A percentile compares a stretch with the other conserved stretches of the same genome.
phyloP scores from a whole-genome alignment of 305 asterid genomes.

The Solanum aculeatissimum region DNA sequence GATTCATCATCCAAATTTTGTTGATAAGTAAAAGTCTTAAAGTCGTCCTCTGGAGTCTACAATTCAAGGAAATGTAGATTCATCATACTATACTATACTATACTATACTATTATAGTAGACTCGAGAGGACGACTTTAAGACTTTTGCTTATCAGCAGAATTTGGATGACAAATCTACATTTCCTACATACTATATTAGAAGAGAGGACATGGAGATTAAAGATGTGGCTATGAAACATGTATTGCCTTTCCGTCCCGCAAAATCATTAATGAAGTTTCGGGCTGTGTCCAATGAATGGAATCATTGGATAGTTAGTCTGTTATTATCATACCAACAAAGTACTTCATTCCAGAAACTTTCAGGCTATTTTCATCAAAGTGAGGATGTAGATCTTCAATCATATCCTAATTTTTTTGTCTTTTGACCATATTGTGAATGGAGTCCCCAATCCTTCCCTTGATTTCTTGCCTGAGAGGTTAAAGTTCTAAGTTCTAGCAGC shows the following conservation, averaged over 20 bases:
- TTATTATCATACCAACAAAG: slow-evolving; percentile 31
- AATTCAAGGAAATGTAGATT: no score
- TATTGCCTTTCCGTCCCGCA: slow-evolving; percentile 42
- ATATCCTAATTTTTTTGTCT: slow-evolving; percentile 1
- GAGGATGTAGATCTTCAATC: neutral
- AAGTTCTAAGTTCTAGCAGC: slow-evolving; percentile 19
- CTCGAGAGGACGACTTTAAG: neutral
- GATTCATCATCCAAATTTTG: neutral
- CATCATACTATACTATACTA: no score
- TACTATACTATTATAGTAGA: no score
- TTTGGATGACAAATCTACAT: neutral
- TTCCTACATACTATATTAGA: neutral
- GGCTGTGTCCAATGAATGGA: slow-evolving; percentile 35
- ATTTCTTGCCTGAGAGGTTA: slow-evolving; percentile 14
- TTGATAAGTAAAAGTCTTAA: neutral
- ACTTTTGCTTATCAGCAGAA: neutral
- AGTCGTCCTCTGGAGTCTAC: neutral
- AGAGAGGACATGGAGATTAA: neutral
- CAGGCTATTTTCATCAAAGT: slow-evolving; percentile 29
- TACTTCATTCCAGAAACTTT: slow-evolving; percentile 20
- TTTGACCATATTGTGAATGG: slow-evolving; percentile 20
- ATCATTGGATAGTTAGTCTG: slow-evolving; percentile 21
- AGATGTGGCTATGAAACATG: slow-evolving; percentile 8
- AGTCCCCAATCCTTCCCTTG: slow-evolving; percentile 14
- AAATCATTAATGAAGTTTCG: slow-evolving; percentile 26